These are phyloP conservation scores for Cicer chorassanicum DNA, from an alignment of 306 rosid species.

Conservation along the genomic window DNA sequence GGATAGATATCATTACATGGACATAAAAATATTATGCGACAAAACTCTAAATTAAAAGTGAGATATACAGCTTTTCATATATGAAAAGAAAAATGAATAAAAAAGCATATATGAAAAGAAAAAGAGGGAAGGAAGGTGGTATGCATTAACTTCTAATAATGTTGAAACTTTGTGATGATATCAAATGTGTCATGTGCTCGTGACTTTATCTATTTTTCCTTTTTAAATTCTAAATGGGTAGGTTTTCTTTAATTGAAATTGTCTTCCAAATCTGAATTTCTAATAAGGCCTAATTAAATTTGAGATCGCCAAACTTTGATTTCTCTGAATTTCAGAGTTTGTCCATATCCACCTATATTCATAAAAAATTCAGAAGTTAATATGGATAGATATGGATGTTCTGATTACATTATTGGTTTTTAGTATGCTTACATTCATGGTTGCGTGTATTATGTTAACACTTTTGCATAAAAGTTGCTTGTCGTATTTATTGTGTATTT, in stretches of 20 bases:
- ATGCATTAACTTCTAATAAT: conserved; percentile 39
- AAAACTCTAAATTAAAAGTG: conserved; percentile 14
- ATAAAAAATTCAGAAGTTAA: conserved; percentile 20
- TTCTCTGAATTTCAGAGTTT: conserved; percentile 37
- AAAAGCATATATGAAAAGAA: background rate
- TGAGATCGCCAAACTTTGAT: conserved; percentile 35
- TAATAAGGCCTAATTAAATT: conserved; percentile 43
- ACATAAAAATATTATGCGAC: conserved; percentile 9
- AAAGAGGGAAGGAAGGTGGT: background rate
- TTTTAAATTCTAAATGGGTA: conserved; percentile 22
- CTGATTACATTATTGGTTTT: conserved; percentile 43
- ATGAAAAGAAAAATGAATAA: conserved; percentile 6
- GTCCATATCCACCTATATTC: conserved; percentile 42
- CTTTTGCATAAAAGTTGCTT: conserved; percentile 30
- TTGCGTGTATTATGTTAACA: conserved; percentile 42
- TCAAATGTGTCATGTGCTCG: conserved; percentile 42
- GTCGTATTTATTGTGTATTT: conserved; percentile 21
- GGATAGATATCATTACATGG: conserved; percentile 10
- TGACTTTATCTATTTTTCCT: conserved; percentile 26
- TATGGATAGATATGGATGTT: conserved; percentile 45
- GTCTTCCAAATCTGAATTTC: conserved; percentile 33
- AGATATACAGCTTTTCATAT: conserved; percentile 21
- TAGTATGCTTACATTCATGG: conserved; percentile 32
- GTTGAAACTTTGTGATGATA: conserved; percentile 42
- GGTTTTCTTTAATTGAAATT: conserved; percentile 44